Conservation (phyloP, 768 basidiomycete genomes). For the Boletus bicolor region DNA sequence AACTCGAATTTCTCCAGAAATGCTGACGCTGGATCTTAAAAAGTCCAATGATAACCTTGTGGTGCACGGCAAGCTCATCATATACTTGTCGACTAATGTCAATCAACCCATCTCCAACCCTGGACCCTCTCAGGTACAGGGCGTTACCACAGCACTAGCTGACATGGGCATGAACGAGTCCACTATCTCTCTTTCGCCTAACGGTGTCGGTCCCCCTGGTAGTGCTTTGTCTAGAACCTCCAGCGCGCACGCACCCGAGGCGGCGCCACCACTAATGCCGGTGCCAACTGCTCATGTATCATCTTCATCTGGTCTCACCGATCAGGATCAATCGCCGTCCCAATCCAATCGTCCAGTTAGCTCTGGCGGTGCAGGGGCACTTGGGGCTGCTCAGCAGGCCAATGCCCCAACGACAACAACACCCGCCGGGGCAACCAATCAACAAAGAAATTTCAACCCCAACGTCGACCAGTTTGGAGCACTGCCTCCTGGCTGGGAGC, state of each 20-base stretch:
- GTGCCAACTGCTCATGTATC: conserved; percentile 37
- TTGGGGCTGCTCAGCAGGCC: conserved; percentile 19
- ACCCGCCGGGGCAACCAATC: conserved; percentile 41
- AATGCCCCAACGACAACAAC: conserved; percentile 25
- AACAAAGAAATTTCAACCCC: conserved; percentile 87
- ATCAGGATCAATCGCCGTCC: conserved; percentile 27
- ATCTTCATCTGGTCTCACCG: conserved; percentile 25
- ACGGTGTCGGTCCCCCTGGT: conserved; percentile 34
- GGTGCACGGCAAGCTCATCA: conserved; percentile 96
- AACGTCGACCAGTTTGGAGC: conserved; percentile 92
- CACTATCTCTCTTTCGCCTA: conserved; percentile 54
- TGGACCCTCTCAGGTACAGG: conserved; percentile 68
- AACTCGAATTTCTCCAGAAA: conserved; percentile 53
- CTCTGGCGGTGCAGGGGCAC: conserved; percentile 25
- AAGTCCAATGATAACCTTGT: conserved; percentile 99
- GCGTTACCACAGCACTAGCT: conserved; percentile 55
- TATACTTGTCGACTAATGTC: conserved; percentile 93
- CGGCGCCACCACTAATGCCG: conserved; percentile 39
- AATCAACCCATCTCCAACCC: conserved; percentile 81
- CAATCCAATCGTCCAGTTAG: conserved; percentile 37
- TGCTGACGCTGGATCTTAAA: conserved; percentile 94
- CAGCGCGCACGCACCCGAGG: conserved; percentile 66
- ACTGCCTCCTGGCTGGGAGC: conserved; percentile 91
- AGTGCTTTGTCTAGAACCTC: conserved; percentile 55
- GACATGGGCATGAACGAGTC: conserved; percentile 62